Evolutionary conservation across 1,284 basidiomycete species (phyloP).

Genomic region (Cerioporus squamosus): DNA sequence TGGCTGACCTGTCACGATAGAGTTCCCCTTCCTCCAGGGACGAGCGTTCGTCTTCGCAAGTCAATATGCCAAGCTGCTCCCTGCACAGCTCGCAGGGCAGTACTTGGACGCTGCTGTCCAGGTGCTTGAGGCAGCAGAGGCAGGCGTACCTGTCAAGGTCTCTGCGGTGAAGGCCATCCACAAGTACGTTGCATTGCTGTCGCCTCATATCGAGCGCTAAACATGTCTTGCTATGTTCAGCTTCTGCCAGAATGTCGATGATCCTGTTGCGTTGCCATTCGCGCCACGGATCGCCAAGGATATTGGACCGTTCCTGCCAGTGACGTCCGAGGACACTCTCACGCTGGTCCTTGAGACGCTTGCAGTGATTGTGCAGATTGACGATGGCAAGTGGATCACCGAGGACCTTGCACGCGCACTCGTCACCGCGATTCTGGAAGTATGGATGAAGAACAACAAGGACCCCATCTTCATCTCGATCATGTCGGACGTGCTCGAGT

Average conservation of each 20-base stretch:
- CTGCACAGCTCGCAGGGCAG: slow-evolving; percentile 72
- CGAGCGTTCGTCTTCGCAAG: slow-evolving; percentile 95
- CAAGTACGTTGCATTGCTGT: slow-evolving; percentile 59
- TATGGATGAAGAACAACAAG: slow-evolving; percentile 86
- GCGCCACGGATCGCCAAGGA: slow-evolving; percentile 81
- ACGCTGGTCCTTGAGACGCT: slow-evolving; percentile 91
- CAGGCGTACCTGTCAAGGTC: slow-evolving; percentile 86
- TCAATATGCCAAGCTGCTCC: slow-evolving; percentile 81
- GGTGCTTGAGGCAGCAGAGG: slow-evolving; percentile 76
- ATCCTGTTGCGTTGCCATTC: slow-evolving; percentile 62
- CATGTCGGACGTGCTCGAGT: slow-evolving; percentile 80
- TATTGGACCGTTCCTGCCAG: slow-evolving; percentile 82
- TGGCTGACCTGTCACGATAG: slow-evolving; percentile 41
- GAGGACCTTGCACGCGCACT: slow-evolving; percentile 67
- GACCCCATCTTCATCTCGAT: slow-evolving; percentile 91
- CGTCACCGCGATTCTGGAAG: slow-evolving; percentile 68
- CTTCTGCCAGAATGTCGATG: slow-evolving; percentile 69
- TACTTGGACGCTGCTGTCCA: slow-evolving; percentile 88
- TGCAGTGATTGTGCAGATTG: slow-evolving; percentile 76
- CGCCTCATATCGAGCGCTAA: background rate
- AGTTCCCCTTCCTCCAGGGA: slow-evolving; percentile 90
- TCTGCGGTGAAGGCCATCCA: slow-evolving; percentile 92
- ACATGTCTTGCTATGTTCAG: slow-evolving; percentile 39
- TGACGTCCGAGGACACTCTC: slow-evolving; percentile 87
- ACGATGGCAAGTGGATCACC: slow-evolving; percentile 73